phyloP scores from a whole-genome alignment of 305 asterid species.

The Fraxinus baroniana region DNA sequence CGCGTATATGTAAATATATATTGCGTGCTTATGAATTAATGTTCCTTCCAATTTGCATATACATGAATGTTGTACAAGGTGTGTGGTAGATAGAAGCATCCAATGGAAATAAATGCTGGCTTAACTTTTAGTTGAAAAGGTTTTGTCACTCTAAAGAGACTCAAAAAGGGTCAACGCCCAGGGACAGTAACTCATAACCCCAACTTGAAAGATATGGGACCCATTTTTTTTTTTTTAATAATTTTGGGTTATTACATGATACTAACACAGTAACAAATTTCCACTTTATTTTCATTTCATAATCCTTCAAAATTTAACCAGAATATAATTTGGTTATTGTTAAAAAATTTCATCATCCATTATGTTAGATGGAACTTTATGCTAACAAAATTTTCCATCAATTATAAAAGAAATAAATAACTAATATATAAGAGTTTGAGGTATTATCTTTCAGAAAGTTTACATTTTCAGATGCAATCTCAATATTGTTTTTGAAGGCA shows the following conservation, averaged over 20 bases:
- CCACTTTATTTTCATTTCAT: background rate
- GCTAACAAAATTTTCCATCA: background rate
- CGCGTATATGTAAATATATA: background rate
- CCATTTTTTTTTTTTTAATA: background rate
- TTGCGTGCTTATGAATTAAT: background rate
- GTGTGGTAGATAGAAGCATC: background rate
- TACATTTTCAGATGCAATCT: too few species aligned
- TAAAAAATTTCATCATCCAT: too few species aligned
- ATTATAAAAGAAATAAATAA: too few species aligned
- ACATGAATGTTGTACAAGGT: constrained; percentile 1
- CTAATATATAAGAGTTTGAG: background rate
- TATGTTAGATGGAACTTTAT: background rate
- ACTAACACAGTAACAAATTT: background rate
- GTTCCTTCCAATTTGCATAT: background rate
- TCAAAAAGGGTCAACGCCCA: constrained; percentile 11
- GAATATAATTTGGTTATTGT: background rate
- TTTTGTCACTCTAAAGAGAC: background rate
- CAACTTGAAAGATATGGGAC: background rate
- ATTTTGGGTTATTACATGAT: background rate
- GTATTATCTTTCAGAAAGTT: too few species aligned
- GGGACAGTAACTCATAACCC: background rate
- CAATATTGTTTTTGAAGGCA: background rate
- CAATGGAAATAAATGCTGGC: background rate
- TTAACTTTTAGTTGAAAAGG: background rate
- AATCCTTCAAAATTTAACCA: background rate